These are phyloP conservation scores for Telfairia occidentalis DNA, from an alignment of 331 rosid species.

Conservation along the genomic window DNA sequence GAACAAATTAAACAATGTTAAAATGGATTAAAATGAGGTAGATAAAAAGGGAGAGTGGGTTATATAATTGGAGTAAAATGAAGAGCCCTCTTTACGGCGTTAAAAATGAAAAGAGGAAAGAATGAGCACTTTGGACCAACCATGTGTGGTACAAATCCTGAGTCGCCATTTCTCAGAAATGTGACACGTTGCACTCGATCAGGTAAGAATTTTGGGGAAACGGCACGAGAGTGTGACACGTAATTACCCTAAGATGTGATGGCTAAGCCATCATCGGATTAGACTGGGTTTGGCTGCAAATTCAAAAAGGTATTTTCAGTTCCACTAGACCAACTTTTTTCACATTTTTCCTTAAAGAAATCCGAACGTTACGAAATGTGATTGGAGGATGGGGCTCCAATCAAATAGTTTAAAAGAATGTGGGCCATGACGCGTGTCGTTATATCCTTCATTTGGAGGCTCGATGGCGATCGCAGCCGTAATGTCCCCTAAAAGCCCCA, in stretches of 20 bases:
- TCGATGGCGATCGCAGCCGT: background rate
- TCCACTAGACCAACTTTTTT: slow-evolving; percentile 2
- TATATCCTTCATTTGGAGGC: background rate
- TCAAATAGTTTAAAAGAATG: background rate
- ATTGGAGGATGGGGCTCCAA: background rate
- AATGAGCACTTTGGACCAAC: background rate
- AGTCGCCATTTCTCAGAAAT: background rate
- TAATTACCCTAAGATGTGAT: background rate
- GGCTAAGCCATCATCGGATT: background rate
- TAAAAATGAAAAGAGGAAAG: background rate
- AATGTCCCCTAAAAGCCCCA: slow-evolving; percentile 7
- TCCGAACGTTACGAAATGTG: background rate
- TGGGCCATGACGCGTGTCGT: background rate
- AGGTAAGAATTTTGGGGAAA: background rate
- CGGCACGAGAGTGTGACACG: background rate
- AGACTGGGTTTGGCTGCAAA: background rate
- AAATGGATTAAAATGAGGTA: no score
- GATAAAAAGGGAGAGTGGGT: no score
- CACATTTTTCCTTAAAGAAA: background rate
- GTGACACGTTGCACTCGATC: background rate
- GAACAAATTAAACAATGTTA: no score
- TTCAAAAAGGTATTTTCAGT: background rate
- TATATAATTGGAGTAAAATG: background rate
- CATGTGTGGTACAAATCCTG: background rate
- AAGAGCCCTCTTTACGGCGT: background rate